Base-by-base conservation (phyloP, 1,284 basidiomycete species). In the Hemileia vastatrix region DNA sequence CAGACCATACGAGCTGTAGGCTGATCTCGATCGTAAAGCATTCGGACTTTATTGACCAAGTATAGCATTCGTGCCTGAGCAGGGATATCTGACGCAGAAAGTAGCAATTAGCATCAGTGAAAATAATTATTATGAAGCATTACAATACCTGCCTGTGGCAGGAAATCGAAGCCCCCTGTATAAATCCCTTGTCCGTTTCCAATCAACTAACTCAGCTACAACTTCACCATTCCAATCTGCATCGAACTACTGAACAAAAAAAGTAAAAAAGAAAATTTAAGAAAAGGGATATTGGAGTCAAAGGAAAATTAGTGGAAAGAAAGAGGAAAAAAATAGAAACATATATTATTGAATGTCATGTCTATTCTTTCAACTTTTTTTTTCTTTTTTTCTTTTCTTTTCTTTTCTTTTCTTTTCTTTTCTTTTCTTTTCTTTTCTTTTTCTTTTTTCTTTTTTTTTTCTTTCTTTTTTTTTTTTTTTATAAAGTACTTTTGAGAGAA, bases 201-300 rank as follows among this genome's bases (percentile, higher is more conserved):
- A 89, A 72, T 92, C 88, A 19, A 90, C 84, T 11, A 91, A 78
- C 76, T 92, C 89, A 9, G 87, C 83, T 0, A 90, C 86, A 49
- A 89, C 87, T 72, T 88, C 83, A 13, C 81, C 81, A 66, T 82
- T 82, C 76, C 76, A 80, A 6, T 68, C 64, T 45, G 77, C 75
- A 68, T 79, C 79, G 61, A 80, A 81, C 70, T 73, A 54, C 6
- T 15, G 19, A 49, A 33, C 9, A 24, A 11, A 18, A 40, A 40
- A 33, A 24, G 13, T 32, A 23, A 27, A 36, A n/a, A 18, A 19
- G 27, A n/a, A n/a, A n/a, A n/a, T n/a, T n/a, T n/a, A n/a, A n/a
- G n/a, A n/a, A n/a, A n/a, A n/a, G n/a, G n/a, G n/a, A n/a, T n/a
- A n/a, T 47, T 32, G 11, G 51, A 45, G 32, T 32, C 4, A 11